Base-by-base conservation (phyloP, 1,139 yeast species). In the Suhomyces chickasaworum region DNA sequence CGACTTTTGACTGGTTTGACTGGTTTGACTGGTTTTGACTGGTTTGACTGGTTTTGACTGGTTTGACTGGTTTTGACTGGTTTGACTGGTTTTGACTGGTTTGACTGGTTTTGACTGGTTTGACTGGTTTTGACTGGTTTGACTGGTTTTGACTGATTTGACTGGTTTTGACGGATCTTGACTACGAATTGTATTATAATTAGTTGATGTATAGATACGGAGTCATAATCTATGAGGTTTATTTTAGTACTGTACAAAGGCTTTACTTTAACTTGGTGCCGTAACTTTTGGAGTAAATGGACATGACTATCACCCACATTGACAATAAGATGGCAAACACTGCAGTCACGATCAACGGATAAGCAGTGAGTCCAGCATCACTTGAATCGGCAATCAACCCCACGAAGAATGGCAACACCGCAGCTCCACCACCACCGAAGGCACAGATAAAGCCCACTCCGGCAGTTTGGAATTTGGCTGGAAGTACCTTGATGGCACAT, bases 371-470 rank as follows among this genome's bases (percentile, higher is more conserved):
- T 0, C 78, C 78, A 8, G 63, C 49, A 5, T 58, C 58, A 42
- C 71, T 66, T 1, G 73, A 55, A 41, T 72, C 58, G 1, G 80
- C 77, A 22, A 79, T 52, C 1, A 73, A 52, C 1, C 95, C 95
- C 41, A 83, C 71, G 2, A 79, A 44, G 49, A 81, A 84, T 1
- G 95, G 91, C 9, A 88, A 54, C 0, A 80, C 74, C 0, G 95
- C 95, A 9, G 86, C 89, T 2, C 95, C 95, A 10, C 86, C 83
- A 4, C 78, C 77, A 3, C 91, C 90, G 51, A 88, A 65, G 0
- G 95, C 90, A 45, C 91, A 83, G 18, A 86, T 80, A 44, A 87
- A 74, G 0, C 96, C 95, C 6, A 89, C 75, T 0, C 90, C 93
- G 7, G 81, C 69, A 8, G 87, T 79, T 49, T 87, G 89, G 46